Base-by-base conservation (phyloP, 78 protist genomes). In the Emiliania huxleyi region DNA sequence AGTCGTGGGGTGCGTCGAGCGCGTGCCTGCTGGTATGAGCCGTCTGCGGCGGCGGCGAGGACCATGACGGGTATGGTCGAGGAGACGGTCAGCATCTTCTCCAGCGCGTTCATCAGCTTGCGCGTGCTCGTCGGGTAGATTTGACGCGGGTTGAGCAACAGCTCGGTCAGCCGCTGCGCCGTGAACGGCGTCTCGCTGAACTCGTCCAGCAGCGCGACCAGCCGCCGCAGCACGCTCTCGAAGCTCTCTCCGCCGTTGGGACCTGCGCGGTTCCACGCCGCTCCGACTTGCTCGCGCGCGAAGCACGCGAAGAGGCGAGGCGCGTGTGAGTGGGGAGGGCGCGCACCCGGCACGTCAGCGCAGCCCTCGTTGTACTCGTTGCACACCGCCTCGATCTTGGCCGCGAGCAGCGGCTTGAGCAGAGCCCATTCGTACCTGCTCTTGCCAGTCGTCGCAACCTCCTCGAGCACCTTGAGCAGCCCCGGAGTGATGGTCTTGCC, bases 111-210 rank as follows among this genome's bases (percentile, higher is more conserved):
- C 85, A 40, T 40, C 44, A 77, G 19, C 85, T 77, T 77, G 46
- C 85, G 85, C 18, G 85, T 77, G 33, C 46, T 40, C 4, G 85
- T 77, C 29, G 85, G 46, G 46, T 77, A 77, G 0, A 77, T 40
- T 29, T 33, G 42, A 19, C 23, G 85, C n/a, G 85, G 85, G n/a
- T 77, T 48, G 1, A 77, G 21, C 35, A 77, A 33, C 3, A 77
- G 85, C 85, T 77, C 85, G 85, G 46, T 40, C 33, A 77, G 85
- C 35, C 85, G 44, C 46, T 77, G 85, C 18, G n/a, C 33, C 85
- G 85, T 77, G 85, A 77, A 77, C 18, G 85, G 85, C 29, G 85
- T 4, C 19, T 77, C 23, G 22, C 35, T 18, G 29, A 77, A 77
- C 48, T 77, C 85, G 2, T 77, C 35, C 25, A 77, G 85, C 85